Evolutionary conservation across 1,284 basidiomycete species (phyloP).

Genomic region (Ustilago vetiveriae): DNA sequence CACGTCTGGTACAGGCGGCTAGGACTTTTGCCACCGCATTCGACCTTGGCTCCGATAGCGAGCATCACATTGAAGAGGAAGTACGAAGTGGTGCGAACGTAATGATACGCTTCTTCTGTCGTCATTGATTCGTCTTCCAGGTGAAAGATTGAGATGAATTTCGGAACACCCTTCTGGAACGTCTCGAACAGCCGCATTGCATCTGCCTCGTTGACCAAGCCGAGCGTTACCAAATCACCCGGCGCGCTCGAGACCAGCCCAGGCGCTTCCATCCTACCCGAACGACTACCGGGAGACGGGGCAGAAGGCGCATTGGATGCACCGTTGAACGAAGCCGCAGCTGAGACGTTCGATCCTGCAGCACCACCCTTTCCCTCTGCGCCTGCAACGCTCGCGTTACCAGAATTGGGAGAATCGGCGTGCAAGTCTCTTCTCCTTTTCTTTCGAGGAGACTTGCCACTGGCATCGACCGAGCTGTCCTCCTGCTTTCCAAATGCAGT

Average conservation of each 20-base stretch:
- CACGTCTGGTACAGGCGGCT: conserved; percentile 86
- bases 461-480: conserved; percentile 1
- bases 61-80: conserved; percentile 92
- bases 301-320: conserved; percentile 4
- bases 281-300: conserved; percentile 17
- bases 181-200: conserved; percentile 70
- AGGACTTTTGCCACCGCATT: conserved; percentile 84
- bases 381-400: not conserved
- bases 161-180: conserved; percentile 69
- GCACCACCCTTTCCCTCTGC: conserved; percentile 7
- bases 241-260: conserved; percentile 24
- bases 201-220: conserved; percentile 79
- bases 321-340: not conserved
- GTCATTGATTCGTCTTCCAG: conserved; percentile 91
- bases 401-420: conserved; percentile 11
- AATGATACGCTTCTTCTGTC: conserved; percentile 74
- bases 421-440: conserved; percentile 22
- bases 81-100: conserved; percentile 83
- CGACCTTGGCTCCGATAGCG: conserved; percentile 87
- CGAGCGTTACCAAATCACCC: conserved; percentile 41
- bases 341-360: not conserved
- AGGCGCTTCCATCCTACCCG: conserved; percentile 46
- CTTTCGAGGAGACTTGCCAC: conserved; percentile 19
- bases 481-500: conserved; percentile 9
- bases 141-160: conserved; percentile 93